These are phyloP conservation scores for Tolypocladium pustulatum DNA, from an alignment of 2,329 filamentous ascomycete genomes.

Conservation along the genomic window DNA sequence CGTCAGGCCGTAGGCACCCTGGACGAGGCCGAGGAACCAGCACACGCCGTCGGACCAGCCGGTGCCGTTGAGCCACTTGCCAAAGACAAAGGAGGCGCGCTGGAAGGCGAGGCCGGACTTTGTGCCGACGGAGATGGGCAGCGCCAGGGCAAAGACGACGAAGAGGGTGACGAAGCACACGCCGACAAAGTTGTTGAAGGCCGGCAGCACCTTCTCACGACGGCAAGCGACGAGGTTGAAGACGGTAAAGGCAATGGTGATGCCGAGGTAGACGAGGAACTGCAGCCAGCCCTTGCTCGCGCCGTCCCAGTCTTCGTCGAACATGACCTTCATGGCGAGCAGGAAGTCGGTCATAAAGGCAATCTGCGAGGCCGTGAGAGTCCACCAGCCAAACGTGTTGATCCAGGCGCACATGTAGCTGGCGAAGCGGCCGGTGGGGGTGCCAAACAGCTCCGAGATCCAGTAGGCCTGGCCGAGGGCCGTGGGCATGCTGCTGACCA, in stretches of 20 bases:
- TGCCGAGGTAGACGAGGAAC: constrained; percentile 43
- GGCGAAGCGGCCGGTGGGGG: constrained; percentile 32
- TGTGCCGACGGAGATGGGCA: constrained; percentile 41
- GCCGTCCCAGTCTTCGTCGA: constrained; percentile 34
- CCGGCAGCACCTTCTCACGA: constrained; percentile 24
- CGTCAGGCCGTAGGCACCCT: constrained; percentile 43
- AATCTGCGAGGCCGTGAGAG: constrained; percentile 41
- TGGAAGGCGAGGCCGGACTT: constrained; percentile 34
- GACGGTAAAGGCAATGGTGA: constrained; percentile 34
- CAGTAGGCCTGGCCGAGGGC: constrained; percentile 51
- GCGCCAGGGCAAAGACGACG: constrained; percentile 36
- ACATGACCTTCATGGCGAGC: constrained; percentile 45
- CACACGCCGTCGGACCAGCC: constrained; percentile 45
- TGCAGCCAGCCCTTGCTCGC: constrained; percentile 37
- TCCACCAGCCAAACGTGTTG: constrained; percentile 51
- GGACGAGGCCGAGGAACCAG: constrained; percentile 48
- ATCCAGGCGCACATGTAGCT: constrained; percentile 51
- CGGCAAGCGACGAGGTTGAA: constrained; percentile 43
- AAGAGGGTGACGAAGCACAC: constrained; percentile 41
- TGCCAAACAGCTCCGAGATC: constrained; percentile 26
- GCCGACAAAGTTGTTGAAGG: constrained; percentile 47
- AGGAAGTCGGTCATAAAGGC: constrained; percentile 50
- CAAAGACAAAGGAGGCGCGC: constrained; percentile 40
- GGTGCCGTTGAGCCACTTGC: constrained; percentile 30
- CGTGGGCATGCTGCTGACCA: constrained; percentile 48